Conservation (phyloP, 805 yeast species). For the Starmerella asiatica region DNA sequence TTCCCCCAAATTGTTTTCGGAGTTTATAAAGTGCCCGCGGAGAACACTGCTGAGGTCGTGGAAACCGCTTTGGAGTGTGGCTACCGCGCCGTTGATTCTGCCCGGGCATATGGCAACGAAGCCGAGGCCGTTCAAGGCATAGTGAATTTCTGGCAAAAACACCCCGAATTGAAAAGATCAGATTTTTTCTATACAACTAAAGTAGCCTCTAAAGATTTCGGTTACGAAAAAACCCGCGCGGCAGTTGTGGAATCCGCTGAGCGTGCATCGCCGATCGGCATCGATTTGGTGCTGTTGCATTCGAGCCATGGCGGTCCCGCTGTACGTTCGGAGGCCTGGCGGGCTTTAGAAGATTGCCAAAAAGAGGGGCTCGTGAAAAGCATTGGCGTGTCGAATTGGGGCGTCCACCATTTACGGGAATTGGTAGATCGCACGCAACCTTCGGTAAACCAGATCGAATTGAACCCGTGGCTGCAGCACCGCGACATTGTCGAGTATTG, state of each 20-base stretch:
- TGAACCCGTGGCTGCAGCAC: constrained; percentile 74
- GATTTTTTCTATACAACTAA: constrained; percentile 47
- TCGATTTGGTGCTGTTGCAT: constrained; percentile 57
- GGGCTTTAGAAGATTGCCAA: constrained; percentile 44
- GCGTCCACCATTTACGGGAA: constrained; percentile 43
- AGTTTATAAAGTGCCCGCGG: constrained; percentile 17
- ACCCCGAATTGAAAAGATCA: constrained; percentile 37
- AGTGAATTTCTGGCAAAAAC: constrained; percentile 8
- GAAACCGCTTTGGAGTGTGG: constrained; percentile 49
- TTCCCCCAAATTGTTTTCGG: constrained; percentile 23
- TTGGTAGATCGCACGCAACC: constrained; percentile 40
- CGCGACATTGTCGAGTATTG: constrained; percentile 49
- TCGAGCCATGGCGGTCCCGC: constrained; percentile 29
- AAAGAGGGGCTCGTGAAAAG: constrained; percentile 36
- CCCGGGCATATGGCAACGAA: constrained; percentile 52
- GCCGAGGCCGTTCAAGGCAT: constrained; percentile 35
- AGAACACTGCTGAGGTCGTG: constrained; percentile 29
- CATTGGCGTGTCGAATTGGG: constrained; percentile 57
- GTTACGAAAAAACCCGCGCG: constrained; percentile 35
- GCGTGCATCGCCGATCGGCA: constrained; percentile 39
- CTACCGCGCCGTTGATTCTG: constrained; percentile 61
- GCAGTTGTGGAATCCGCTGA: constrained; percentile 46
- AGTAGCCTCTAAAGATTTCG: constrained; percentile 53
- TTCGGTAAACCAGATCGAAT: constrained; percentile 66
- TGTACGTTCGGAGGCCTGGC: constrained; percentile 37